phyloP scores from a whole-genome alignment of 306 rosid species.

The Aeschynomene evenia region DNA sequence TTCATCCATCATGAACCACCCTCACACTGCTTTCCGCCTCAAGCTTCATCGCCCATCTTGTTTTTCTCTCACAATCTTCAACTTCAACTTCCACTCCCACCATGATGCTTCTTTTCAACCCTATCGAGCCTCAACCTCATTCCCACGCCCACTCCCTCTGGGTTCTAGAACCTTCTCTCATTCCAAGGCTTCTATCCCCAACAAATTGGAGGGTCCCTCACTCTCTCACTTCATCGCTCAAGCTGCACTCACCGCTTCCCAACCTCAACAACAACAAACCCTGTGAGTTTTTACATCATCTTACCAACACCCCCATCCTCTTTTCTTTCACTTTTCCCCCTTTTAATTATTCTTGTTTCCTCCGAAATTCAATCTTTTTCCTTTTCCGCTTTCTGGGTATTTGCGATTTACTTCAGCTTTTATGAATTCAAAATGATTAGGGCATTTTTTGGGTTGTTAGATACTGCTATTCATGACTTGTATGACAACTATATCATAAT shows the following conservation, averaged over 20 bases:
- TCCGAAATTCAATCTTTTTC: background rate
- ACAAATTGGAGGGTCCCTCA: slow-evolving; percentile 38
- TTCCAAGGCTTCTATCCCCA: background rate
- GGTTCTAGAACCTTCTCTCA: slow-evolving; percentile 40
- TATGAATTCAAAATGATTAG: background rate
- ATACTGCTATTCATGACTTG: background rate
- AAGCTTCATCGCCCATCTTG: slow-evolving; percentile 48
- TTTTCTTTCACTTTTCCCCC: background rate
- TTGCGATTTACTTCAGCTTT: background rate
- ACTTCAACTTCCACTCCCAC: slow-evolving; percentile 23
- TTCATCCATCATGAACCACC: slow-evolving; percentile 58
- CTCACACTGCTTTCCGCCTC: slow-evolving; percentile 46
- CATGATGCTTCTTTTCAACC: slow-evolving; percentile 13
- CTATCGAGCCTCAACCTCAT: slow-evolving; percentile 9
- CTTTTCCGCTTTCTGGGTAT: background rate
- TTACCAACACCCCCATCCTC: background rate
- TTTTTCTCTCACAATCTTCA: slow-evolving; percentile 35
- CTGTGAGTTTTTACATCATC: slow-evolving; percentile 44
- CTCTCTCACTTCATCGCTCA: slow-evolving; percentile 49
- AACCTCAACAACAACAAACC: slow-evolving; percentile 32
- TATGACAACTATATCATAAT: background rate
- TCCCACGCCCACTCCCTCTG: slow-evolving; percentile 15
- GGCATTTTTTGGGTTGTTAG: too few species aligned
- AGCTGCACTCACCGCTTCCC: slow-evolving; percentile 57
- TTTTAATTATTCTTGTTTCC: background rate